Percentiles rank a stretch among this genome's conserved stretches.
These are phyloP conservation scores for Boletus rex-veris DNA, from an alignment of 768 basidiomycete genomes.

Conservation along the genomic window DNA sequence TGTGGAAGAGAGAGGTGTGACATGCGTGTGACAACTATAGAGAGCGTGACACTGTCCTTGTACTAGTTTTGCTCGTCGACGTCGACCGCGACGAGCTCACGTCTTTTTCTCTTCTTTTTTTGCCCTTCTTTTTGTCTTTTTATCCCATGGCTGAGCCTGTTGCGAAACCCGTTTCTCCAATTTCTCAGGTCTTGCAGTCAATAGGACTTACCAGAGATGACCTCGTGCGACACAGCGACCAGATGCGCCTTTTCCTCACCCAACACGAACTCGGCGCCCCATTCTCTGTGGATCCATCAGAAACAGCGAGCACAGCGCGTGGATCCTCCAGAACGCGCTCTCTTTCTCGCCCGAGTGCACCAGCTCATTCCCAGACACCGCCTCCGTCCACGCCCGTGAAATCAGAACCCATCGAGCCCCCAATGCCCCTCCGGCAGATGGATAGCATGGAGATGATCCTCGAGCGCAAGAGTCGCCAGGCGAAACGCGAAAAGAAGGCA, in stretches of 20 bases:
- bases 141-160: constrained; percentile 20
- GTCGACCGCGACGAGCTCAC: constrained; percentile 16
- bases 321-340: constrained; percentile 41
- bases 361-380: constrained; percentile 36
- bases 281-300: constrained; percentile 34
- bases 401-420: constrained; percentile 51
- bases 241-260: constrained; percentile 78
- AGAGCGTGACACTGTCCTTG: constrained; percentile 15
- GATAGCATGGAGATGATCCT: constrained; percentile 78
- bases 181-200: constrained; percentile 65
- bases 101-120: background rate
- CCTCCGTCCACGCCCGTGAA: constrained; percentile 60
- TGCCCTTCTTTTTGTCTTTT: background rate
- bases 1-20: constrained; percentile 17
- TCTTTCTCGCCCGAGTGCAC: constrained; percentile 48
- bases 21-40: constrained; percentile 17
- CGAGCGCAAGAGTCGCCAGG: constrained; percentile 62
- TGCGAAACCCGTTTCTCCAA: constrained; percentile 52
- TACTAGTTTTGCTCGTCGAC: constrained; percentile 17
- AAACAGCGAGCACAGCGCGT: constrained; percentile 38
- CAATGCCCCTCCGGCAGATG: constrained; percentile 52
- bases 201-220: constrained; percentile 79
- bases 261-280: constrained; percentile 45
- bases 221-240: constrained; percentile 63
- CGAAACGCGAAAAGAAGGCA: constrained; percentile 45